Conservation (phyloP, 768 basidiomycete genomes). For the Lactifluus volemus region DNA sequence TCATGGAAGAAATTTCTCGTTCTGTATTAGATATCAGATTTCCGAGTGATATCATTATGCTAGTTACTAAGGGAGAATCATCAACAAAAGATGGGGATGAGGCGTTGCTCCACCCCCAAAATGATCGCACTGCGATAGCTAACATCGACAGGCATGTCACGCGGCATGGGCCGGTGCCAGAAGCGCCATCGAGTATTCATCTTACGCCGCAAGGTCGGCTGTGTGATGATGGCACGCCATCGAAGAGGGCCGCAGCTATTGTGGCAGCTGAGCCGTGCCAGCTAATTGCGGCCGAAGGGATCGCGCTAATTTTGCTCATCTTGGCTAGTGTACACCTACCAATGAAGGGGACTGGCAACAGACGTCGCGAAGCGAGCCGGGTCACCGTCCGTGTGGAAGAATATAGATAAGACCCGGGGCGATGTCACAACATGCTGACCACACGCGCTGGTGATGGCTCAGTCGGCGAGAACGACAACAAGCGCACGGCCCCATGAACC, state of each 20-base stretch:
- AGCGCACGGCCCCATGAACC: conserved; percentile 18
- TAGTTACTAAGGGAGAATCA: not conserved
- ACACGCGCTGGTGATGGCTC: conserved; percentile 18
- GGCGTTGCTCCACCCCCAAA: not conserved
- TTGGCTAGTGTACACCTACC: not conserved
- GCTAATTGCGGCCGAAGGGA: not conserved
- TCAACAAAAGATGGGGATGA: not conserved
- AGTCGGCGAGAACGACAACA: conserved; percentile 20
- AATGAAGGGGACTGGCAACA: conserved; percentile 4
- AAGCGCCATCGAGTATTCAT: not conserved
- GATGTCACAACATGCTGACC: conserved; percentile 19
- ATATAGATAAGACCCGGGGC: conserved; percentile 16
- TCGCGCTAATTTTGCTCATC: not conserved
- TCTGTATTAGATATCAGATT: not conserved
- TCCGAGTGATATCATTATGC: not conserved
- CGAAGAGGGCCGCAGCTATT: conserved; percentile 1
- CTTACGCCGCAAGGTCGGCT: conserved; percentile 1
- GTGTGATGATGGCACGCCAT: conserved; percentile 4
- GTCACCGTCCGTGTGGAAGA: conserved; percentile 14
- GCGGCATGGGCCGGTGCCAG: not conserved
- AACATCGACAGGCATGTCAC: not conserved
- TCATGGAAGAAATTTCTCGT: not conserved
- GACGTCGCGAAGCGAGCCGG: conserved; percentile 1
- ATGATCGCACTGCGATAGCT: not conserved
- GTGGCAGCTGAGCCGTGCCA: conserved; percentile 9